Evolutionary conservation across 2,329 filamentous ascomycete genomes (phyloP).

Genomic region (Hirsutella rhossiliensis): DNA sequence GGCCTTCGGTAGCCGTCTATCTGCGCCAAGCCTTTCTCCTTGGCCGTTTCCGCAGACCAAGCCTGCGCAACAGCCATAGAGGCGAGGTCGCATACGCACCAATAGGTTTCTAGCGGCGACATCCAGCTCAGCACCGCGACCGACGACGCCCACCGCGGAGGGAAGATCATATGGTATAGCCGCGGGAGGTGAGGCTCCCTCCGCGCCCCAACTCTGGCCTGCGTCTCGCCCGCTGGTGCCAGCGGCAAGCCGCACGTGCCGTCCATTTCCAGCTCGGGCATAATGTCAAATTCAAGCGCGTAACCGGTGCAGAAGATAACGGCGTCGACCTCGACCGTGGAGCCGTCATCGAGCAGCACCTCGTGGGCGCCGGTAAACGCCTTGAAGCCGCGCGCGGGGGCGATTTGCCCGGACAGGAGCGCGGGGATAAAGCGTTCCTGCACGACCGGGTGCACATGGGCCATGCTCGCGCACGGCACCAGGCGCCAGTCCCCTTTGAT

Average conservation of each 20-base stretch:
- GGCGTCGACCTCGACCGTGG: conserved; percentile 15
- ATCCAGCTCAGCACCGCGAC: conserved; percentile 26
- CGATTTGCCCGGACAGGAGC: not conserved
- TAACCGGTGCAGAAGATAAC: conserved; percentile 26
- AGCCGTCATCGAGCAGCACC: conserved; percentile 18
- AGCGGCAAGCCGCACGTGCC: not conserved
- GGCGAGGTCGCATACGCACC: conserved; percentile 24
- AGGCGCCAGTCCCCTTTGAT: conserved; percentile 1
- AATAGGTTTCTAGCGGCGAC: conserved; percentile 19
- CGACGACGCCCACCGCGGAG: conserved; percentile 24
- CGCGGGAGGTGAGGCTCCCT: conserved; percentile 12
- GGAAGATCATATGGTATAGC: conserved; percentile 30
- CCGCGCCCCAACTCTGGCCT: too few relatives aligned
- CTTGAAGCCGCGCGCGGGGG: conserved; percentile 1
- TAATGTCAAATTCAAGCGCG: conserved; percentile 16
- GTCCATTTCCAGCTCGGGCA: conserved; percentile 7
- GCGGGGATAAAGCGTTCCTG: conserved; percentile 3
- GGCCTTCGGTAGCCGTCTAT: conserved; percentile 6
- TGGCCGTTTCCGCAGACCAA: conserved; percentile 13
- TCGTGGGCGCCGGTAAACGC: conserved; percentile 7
- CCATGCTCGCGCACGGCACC: conserved; percentile 2
- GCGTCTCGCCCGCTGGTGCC: not conserved
- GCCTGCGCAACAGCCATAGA: conserved; percentile 27
- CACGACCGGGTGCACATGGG: conserved; percentile 2
- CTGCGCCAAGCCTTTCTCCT: not conserved